These are phyloP conservation scores for Xylaria sp. DNA, from an alignment of 2,329 filamentous ascomycete species.

Conservation along the genomic window DNA sequence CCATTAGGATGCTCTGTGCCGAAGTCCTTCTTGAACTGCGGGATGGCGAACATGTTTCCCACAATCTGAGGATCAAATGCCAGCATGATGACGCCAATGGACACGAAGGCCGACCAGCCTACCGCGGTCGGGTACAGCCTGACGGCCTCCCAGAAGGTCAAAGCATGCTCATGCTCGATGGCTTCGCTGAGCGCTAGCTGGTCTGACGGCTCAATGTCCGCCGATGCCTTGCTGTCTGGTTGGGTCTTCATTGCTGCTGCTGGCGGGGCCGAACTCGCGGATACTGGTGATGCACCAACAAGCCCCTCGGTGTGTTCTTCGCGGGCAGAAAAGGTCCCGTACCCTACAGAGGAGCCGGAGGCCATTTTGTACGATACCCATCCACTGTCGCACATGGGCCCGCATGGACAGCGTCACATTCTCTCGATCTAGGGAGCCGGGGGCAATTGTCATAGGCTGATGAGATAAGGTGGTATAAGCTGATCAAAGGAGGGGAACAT, in stretches of 20 bases:
- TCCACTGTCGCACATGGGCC: slow-evolving; percentile 3
- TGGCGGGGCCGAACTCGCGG: slow-evolving; percentile 5
- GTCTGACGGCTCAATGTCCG: slow-evolving; percentile 35
- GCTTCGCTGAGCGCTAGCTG: slow-evolving; percentile 50
- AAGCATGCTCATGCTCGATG: slow-evolving; percentile 54
- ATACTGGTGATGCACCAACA: background rate
- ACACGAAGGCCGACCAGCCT: slow-evolving; percentile 69
- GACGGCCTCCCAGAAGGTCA: slow-evolving; percentile 55
- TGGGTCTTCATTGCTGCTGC: slow-evolving; percentile 33
- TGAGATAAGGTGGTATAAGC: slow-evolving; percentile 8
- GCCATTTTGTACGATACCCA: slow-evolving; percentile 19
- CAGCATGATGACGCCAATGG: slow-evolving; percentile 69
- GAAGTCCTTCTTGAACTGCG: slow-evolving; percentile 52
- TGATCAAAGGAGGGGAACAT: slow-evolving; percentile 22
- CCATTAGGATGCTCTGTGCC: slow-evolving; percentile 46
- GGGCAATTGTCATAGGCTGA: slow-evolving; percentile 24
- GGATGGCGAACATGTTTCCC: slow-evolving; percentile 65
- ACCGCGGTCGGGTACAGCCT: slow-evolving; percentile 59
- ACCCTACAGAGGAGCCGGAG: slow-evolving; percentile 23
- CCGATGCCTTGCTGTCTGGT: slow-evolving; percentile 31
- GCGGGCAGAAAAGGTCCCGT: slow-evolving; percentile 29
- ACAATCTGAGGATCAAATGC: slow-evolving; percentile 74
- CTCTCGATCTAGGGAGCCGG: background rate
- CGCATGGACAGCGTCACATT: slow-evolving; percentile 8
- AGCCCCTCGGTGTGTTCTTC: slow-evolving; percentile 1